Base-by-base conservation (phyloP, 306 rosid genomes). In the Glycine latifolia region DNA sequence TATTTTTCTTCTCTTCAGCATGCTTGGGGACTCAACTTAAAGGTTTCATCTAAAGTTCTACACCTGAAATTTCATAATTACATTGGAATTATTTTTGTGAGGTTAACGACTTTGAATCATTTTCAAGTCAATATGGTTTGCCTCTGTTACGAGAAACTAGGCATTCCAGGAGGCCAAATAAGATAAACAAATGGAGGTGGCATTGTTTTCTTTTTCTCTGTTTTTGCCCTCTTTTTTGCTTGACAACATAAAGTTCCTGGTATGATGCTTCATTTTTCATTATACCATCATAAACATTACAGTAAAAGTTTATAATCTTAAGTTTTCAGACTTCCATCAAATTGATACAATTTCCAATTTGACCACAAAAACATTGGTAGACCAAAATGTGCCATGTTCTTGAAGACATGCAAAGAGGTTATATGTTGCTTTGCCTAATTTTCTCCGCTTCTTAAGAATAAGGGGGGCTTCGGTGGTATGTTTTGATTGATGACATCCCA, bases 381-480 rank as follows among this genome's bases (percentile, higher is more conserved):
- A n/a, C 48, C 76, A 68, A 55, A 68, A 56, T 69, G 39, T 56
- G 58, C 55, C 55, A 26, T 31, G 49, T 56, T 78, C 55, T 67
- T 78, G 43, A 49, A 53, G 55, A 39, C 67, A 8, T 39, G 75
- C 63, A 31, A 5, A 52, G 61, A 11, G 73, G 52, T 65, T 41
- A 52, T 66, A 52, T 63, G 2, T 63, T 73, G 10, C 16, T 53
- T 54, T 14, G 58, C 59, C 39, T 2, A 56, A 48, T 56, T 31
- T 76, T 33, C 8, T 2, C 37, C 13, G 1, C 44, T 14, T 44
- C n/a, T 7, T 20, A 7, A 17, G 43, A 43, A 75, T 44, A 5
- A 50, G 7, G 7, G 12, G 37, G 52, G 2, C 4, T 16, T 43
- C 10, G 44, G 41, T 67, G 47, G 31, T 17, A 16, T 37, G 46